Evolutionary conservation across 225 moss, liverwort and hornwort genomes (phyloP).

Genomic region (Bryoerythrophyllum caledonicum): DNA sequence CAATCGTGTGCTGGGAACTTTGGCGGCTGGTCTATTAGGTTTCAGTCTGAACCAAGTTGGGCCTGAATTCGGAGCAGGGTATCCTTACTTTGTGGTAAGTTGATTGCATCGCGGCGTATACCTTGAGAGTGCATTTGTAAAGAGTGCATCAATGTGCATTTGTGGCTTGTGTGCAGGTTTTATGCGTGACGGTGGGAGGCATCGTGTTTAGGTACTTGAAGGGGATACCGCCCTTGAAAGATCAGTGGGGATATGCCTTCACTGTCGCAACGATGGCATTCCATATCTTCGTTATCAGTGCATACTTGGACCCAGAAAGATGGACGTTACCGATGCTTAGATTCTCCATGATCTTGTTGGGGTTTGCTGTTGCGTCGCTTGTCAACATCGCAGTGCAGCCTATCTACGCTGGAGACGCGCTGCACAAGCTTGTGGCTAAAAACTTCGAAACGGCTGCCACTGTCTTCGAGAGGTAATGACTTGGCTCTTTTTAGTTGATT

Average conservation of each 20-base stretch:
- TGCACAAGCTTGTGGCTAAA: constrained; percentile 91
- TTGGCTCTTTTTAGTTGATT: background rate
- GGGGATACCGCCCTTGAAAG: constrained; percentile 61
- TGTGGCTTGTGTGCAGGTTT: constrained; percentile 34
- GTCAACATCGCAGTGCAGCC: constrained; percentile 78
- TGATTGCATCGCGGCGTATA: background rate
- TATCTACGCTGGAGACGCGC: constrained; percentile 82
- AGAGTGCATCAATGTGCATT: too few relatives aligned
- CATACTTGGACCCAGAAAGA: constrained; percentile 72
- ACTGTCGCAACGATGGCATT: constrained; percentile 67
- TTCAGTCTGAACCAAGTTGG: constrained; percentile 74
- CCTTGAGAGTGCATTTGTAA: background rate
- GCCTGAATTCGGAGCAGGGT: constrained; percentile 57
- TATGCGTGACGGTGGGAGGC: constrained; percentile 56
- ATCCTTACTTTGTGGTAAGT: constrained; percentile 81
- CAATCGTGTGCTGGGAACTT: constrained; percentile 89
- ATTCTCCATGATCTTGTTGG: constrained; percentile 82
- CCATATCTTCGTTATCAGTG: constrained; percentile 59
- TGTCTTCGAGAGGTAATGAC: constrained; percentile 61
- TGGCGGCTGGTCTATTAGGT: constrained; percentile 79
- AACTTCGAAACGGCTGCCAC: constrained; percentile 90
- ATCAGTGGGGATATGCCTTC: constrained; percentile 74
- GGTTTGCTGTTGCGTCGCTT: constrained; percentile 65
- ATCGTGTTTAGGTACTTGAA: constrained; percentile 51
- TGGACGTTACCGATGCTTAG: constrained; percentile 82